Percentiles rank a stretch among this genome's conserved stretches.
Evolutionary conservation across 2,329 filamentous ascomycete species (phyloP).

Genomic region (Fusarium floridanum): DNA sequence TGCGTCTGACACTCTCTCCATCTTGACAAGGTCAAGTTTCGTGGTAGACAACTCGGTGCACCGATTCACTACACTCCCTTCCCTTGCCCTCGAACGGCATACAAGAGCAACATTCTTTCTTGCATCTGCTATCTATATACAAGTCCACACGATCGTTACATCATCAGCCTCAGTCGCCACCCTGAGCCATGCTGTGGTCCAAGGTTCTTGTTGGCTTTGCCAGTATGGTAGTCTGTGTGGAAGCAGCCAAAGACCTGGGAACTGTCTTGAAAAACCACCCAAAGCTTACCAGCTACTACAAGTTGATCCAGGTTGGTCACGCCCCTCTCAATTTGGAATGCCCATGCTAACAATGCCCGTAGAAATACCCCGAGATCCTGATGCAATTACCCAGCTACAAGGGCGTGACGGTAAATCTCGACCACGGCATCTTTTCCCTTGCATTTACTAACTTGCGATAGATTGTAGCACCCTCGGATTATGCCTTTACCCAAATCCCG

Average conservation of each 20-base stretch:
- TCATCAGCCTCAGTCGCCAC: background rate
- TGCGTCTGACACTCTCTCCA: background rate
- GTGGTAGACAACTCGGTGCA: background rate
- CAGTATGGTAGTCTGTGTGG: slow-evolving; percentile 35
- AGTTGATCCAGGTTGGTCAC: slow-evolving; percentile 56
- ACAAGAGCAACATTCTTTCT: background rate
- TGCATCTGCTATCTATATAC: background rate
- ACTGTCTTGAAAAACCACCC: slow-evolving; percentile 54
- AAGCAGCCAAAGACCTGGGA: slow-evolving; percentile 53
- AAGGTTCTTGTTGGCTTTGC: slow-evolving; percentile 36
- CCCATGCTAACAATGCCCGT: background rate
- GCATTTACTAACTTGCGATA: slow-evolving; percentile 24
- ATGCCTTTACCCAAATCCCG: slow-evolving; percentile 67
- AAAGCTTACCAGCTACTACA: slow-evolving; percentile 60
- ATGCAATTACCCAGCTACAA: slow-evolving; percentile 58
- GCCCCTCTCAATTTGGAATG: background rate
- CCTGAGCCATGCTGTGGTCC: slow-evolving; percentile 34
- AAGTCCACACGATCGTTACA: background rate
- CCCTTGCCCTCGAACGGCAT: background rate
- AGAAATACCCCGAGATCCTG: slow-evolving; percentile 62
- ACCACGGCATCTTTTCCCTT: background rate
- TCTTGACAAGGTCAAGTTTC: background rate
- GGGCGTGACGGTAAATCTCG: slow-evolving; percentile 58
- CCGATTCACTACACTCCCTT: background rate
- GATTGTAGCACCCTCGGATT: slow-evolving; percentile 70